phyloP scores from a whole-genome alignment of 805 yeast genomes.

The Maudiozyma serrabonitensis region DNA sequence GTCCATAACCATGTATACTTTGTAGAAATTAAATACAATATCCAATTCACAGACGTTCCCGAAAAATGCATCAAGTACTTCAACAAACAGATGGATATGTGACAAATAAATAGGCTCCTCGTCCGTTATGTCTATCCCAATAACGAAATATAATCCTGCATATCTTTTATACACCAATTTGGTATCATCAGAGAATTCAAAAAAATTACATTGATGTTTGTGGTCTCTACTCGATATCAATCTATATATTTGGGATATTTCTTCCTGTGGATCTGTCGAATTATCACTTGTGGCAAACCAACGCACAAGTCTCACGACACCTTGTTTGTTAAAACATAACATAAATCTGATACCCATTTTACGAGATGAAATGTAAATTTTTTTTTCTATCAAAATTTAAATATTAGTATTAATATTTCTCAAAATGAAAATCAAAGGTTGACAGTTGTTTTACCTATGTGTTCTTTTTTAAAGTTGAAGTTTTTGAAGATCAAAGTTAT shows the following conservation, averaged over 20 bases:
- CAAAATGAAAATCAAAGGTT: no score
- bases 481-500: no score
- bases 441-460: no score
- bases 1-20: conserved; percentile 71
- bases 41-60: conserved; percentile 91
- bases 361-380: no score
- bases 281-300: conserved; percentile 42
- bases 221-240: conserved; percentile 76
- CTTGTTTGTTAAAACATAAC: conserved; percentile 82
- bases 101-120: conserved; percentile 79
- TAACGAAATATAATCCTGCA: conserved; percentile 85
- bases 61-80: conserved; percentile 75
- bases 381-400: no score
- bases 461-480: no score
- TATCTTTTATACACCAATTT: conserved; percentile 80
- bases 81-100: conserved; percentile 79
- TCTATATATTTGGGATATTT: conserved; percentile 50
- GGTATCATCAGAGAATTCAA: conserved; percentile 50
- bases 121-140: conserved; percentile 69
- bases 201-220: conserved; percentile 72
- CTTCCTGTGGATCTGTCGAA: conserved; percentile 22
- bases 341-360: conserved; percentile 72
- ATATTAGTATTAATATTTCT: no score
- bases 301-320: conserved; percentile 78
- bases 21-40: conserved; percentile 83